These are phyloP conservation scores for Coemansia sp. DNA, from an alignment of 192 early-diverging fungal species.

Conservation along the genomic window DNA sequence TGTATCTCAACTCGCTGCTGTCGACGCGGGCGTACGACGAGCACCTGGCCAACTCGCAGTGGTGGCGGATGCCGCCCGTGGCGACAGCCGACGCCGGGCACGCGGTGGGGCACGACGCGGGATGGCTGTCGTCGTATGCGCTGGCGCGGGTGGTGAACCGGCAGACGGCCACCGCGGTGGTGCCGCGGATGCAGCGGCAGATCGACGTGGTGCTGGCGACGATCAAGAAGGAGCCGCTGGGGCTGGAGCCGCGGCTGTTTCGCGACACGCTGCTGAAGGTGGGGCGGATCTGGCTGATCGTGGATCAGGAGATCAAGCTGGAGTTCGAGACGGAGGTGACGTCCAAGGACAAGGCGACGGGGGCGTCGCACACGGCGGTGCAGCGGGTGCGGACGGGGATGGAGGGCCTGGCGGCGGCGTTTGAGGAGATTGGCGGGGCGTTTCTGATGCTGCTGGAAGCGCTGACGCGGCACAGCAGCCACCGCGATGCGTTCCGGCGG, in stretches of 20 bases:
- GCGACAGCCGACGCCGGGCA: conserved; percentile 7
- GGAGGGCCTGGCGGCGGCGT: conserved; percentile 15
- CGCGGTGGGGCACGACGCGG: conserved; percentile 23
- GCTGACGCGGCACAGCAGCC: conserved; percentile 41
- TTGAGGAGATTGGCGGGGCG: conserved; percentile 36
- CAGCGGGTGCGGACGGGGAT: conserved; percentile 8
- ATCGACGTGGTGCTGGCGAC: conserved; percentile 42
- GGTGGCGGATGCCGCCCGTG: conserved; percentile 32
- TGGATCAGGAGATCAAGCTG: conserved; percentile 15
- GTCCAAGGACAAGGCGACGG: conserved; percentile 1
- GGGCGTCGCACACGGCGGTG: neutral
- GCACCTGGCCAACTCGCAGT: conserved; percentile 52
- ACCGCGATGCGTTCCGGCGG: conserved; percentile 38
- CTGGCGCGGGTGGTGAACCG: conserved; percentile 42
- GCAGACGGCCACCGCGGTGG: conserved; percentile 38
- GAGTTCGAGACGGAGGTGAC: conserved; percentile 9
- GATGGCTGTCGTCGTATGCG: conserved; percentile 44
- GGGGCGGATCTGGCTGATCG: conserved; percentile 30
- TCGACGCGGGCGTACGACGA: conserved; percentile 52
- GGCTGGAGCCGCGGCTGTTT: conserved; percentile 50
- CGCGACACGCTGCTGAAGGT: conserved; percentile 51
- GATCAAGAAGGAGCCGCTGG: conserved; percentile 45
- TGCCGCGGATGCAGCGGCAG: conserved; percentile 46
- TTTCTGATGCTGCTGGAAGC: conserved; percentile 50
- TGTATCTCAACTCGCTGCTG: conserved; percentile 54